Evolutionary conservation across 1,139 yeast species (phyloP).

Genomic region (Candida neerlandica): DNA sequence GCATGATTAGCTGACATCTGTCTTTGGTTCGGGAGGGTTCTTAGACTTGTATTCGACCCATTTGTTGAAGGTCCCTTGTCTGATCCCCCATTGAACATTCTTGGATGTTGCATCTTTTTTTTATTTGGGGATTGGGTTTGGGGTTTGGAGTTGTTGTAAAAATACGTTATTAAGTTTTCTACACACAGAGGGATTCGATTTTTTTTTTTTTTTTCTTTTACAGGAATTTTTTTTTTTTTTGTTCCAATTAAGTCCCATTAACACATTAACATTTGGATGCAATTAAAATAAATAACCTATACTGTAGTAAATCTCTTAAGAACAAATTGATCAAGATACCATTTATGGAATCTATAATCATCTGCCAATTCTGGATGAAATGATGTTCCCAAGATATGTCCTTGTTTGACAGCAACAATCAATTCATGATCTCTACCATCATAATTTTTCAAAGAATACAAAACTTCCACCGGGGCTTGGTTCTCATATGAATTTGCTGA

Average conservation of each 20-base stretch:
- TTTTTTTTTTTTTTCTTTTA: conserved; percentile 3
- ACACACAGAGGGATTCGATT: not conserved
- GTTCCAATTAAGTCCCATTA: not conserved
- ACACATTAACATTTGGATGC: too few relatives aligned
- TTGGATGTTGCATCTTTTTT: conserved; percentile 33
- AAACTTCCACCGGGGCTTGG: conserved; percentile 40
- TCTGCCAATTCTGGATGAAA: conserved; percentile 83
- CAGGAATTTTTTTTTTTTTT: not conserved
- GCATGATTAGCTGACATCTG: conserved; percentile 27
- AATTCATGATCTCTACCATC: conserved; percentile 30
- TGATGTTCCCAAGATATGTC: conserved; percentile 68
- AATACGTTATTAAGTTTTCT: not conserved
- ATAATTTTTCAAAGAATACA: conserved; percentile 34
- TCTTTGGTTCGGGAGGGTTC: conserved; percentile 4
- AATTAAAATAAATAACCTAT: not conserved
- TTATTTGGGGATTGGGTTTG: too few relatives aligned
- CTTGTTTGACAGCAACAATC: conserved; percentile 76
- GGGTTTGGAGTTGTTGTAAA: not conserved
- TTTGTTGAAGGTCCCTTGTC: not conserved
- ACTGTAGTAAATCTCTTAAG: conserved; percentile 11
- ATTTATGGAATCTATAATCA: conserved; percentile 66
- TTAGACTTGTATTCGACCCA: not conserved
- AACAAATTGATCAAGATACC: conserved; percentile 69
- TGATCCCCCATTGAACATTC: conserved; percentile 22
- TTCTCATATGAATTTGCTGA: conserved; percentile 32